Evolutionary conservation across 2,329 filamentous ascomycete genomes (phyloP).

Genomic region (Rhynchosporium agropyri): DNA sequence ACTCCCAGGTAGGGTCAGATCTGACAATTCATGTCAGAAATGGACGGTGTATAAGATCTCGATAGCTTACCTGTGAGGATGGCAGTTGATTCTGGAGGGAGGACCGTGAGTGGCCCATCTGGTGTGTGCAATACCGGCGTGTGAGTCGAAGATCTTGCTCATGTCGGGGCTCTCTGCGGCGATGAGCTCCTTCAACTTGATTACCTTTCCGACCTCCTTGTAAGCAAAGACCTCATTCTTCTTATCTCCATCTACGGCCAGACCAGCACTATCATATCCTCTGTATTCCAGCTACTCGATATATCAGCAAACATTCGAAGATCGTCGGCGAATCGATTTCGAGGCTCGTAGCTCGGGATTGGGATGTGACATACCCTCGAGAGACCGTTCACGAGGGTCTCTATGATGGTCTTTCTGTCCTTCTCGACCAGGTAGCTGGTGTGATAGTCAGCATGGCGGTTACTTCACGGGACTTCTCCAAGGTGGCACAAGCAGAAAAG

Average conservation of each 20-base stretch:
- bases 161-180: constrained; percentile 80
- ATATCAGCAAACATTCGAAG: neutral
- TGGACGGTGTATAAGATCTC: neutral
- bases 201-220: constrained; percentile 99
- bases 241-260: constrained; percentile 97
- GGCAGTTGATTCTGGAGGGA: constrained; percentile 93
- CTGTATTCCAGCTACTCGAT: constrained; percentile 77
- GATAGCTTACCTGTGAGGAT: constrained; percentile 84
- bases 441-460: constrained; percentile 10
- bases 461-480: neutral
- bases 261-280: constrained; percentile 95
- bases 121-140: constrained; percentile 98
- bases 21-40: constrained; percentile 49
- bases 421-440: constrained; percentile 96
- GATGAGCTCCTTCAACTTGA: constrained; percentile 92
- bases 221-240: constrained; percentile 96
- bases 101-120: constrained; percentile 98
- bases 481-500: constrained; percentile 1
- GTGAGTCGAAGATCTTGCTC: constrained; percentile 93
- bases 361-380: constrained; percentile 55
- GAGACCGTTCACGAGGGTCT: constrained; percentile 95
- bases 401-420: constrained; percentile 93
- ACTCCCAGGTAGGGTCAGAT: constrained; percentile 94
- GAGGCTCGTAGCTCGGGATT: neutral
- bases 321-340: neutral